Percentiles rank a stretch among this genome's conserved stretches.
phyloP scores from a whole-genome alignment of 2,329 filamentous ascomycete genomes.

The Arthrobotrys megalospora region DNA sequence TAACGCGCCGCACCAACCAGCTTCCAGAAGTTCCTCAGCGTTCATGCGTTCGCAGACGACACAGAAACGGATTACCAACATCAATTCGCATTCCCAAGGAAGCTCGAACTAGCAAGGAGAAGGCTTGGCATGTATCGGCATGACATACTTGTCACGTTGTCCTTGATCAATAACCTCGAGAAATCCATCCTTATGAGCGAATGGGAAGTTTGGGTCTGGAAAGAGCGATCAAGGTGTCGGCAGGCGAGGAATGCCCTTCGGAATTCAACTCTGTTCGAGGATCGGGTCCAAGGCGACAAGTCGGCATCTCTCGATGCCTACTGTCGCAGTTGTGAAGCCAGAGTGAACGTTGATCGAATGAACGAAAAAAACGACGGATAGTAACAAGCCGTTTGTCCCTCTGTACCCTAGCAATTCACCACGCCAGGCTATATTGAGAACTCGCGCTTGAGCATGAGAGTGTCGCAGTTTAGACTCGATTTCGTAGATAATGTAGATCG shows the following conservation, averaged over 20 bases:
- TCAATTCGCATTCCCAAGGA: conserved; percentile 72
- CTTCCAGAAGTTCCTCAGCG: conserved; percentile 52
- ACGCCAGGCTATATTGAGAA: neutral
- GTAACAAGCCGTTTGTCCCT: neutral
- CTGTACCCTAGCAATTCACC: neutral
- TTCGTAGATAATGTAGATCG: neutral
- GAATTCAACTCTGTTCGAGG: conserved; percentile 61
- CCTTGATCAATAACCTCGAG: conserved; percentile 90
- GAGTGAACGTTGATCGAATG: neutral
- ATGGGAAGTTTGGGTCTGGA: conserved; percentile 91
- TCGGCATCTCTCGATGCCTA: conserved; percentile 38
- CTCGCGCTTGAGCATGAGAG: neutral
- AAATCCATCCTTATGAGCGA: conserved; percentile 86
- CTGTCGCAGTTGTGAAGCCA: conserved; percentile 50
- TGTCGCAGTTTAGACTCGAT: neutral
- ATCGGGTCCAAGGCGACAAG: conserved; percentile 57
- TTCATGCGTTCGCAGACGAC: conserved; percentile 37
- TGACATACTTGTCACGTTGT: conserved; percentile 89
- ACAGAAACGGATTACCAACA: conserved; percentile 8
- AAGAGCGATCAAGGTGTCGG: conserved; percentile 83
- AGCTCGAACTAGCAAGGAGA: conserved; percentile 84
- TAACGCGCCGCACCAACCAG: conserved; percentile 13
- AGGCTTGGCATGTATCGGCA: conserved; percentile 87
- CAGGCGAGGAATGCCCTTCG: conserved; percentile 72
- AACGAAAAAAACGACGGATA: neutral